Conservation (phyloP, 352 stramenopile genomes). For the Pythium myriotylum region DNA sequence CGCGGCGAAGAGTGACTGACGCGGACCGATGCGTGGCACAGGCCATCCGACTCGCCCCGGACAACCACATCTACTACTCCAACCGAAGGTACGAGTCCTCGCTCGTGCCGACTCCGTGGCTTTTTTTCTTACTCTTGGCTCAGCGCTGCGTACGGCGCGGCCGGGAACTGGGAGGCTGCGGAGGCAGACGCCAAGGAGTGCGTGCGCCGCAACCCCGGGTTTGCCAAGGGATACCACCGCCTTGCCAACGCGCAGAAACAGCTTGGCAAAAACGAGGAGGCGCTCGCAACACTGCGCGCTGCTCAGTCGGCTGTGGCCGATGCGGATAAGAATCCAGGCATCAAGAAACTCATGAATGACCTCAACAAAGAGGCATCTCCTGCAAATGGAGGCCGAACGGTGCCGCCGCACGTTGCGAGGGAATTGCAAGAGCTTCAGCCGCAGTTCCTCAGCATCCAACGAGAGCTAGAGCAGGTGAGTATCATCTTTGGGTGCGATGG, state of each 20-base stretch:
- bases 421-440: slow-evolving; percentile 83
- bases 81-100: slow-evolving; percentile 56
- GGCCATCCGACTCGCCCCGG: slow-evolving; percentile 74
- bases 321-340: slow-evolving; percentile 62
- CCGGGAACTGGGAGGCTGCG: slow-evolving; percentile 69
- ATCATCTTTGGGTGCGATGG: no score
- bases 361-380: slow-evolving; percentile 50
- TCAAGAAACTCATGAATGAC: slow-evolving; percentile 79
- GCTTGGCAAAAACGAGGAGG: slow-evolving; percentile 66
- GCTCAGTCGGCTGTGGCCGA: slow-evolving; percentile 35
- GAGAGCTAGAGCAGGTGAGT: slow-evolving; percentile 61
- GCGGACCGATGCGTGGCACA: no score
- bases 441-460: slow-evolving; percentile 77
- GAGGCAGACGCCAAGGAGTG: slow-evolving; percentile 77
- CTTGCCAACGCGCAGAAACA: slow-evolving; percentile 83
- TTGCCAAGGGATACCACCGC: slow-evolving; percentile 81
- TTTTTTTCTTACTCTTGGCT: not conserved
- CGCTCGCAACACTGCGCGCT: slow-evolving; percentile 65
- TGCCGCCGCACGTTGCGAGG: slow-evolving; percentile 68
- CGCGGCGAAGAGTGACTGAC: not conserved
- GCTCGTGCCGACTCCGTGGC: not conserved
- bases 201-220: slow-evolving; percentile 67
- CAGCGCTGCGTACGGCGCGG: slow-evolving; percentile 73
- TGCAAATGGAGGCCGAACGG: slow-evolving; percentile 36
- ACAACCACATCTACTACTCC: slow-evolving; percentile 86